Evolutionary conservation across 2,329 filamentous ascomycete genomes (phyloP), one percentile per base, ranked within the genome.

Genomic region (Hypoxylon sp.): DNA sequence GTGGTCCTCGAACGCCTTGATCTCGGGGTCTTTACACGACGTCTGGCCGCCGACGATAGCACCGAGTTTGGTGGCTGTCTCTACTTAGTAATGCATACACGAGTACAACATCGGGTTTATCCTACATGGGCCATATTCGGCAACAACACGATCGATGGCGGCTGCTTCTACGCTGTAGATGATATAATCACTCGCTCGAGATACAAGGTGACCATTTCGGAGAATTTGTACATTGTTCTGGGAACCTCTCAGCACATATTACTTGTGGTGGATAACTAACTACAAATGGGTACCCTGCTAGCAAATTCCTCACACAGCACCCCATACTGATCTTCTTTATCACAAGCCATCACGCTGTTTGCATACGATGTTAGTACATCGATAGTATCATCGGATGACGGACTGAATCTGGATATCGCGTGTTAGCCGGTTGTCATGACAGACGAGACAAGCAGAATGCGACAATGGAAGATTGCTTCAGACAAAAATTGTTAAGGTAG

Each of bases 151-250:
- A 69, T 91, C 89, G 72, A 99, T 96, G 61, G 87, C 83, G 65
- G 91, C 91, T 56, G 94, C 94, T 75, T 97, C 93, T 73, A 99
- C 94, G 74, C 89, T 96, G 81, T 99, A 99, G 70, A 99, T 91
- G 75, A 97, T 96, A 73, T 92, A 97, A 80, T 97, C 93, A 86
- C 92, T 97, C 73, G 87, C 86, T 75, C 94, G 87, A 64, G 94
- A 97, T 65, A 99, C 94, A 71, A 93, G 82, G 76, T 97, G 92
- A 65, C 95, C 95, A 82, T 96, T 96, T 71, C 84, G 87, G 71
- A 93, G 86, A 67, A 99, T 94, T 73, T 89, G 86, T 78, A 99
- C 79, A 78, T 86, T 86, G 69, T 82, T 87, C 93, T 92, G 85
- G 76, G 76, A 69, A 65, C 71, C 63, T 76, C 78, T 83, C 79